phyloP scores from a whole-genome alignment of 768 basidiomycete species.

The Boletus huronensis region DNA sequence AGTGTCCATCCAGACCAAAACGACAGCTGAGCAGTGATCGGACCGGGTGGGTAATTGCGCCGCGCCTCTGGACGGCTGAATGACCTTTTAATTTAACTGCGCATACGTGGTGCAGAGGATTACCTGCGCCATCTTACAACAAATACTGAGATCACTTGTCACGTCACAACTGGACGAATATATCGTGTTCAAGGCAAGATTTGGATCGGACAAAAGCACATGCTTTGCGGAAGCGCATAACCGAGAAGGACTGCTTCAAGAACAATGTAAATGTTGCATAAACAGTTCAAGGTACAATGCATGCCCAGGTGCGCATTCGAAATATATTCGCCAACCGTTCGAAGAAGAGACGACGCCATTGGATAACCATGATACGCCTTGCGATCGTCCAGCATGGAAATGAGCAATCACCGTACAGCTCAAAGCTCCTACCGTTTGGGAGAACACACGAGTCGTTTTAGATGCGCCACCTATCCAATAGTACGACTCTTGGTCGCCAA shows the following conservation, averaged over 20 bases:
- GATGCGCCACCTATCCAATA: neutral
- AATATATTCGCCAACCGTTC: neutral
- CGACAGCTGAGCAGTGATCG: neutral
- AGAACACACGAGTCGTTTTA: neutral
- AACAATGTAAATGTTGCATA: neutral
- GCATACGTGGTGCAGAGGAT: neutral
- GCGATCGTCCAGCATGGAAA: neutral
- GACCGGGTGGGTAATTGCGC: neutral
- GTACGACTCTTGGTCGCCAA: neutral
- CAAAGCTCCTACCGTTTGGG: neutral
- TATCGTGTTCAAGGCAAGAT: neutral
- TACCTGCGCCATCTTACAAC: neutral
- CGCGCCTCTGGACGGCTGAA: neutral
- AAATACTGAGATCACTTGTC: neutral
- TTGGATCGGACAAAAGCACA: neutral
- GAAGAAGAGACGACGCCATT: neutral
- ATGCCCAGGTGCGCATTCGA: neutral
- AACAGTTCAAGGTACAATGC: neutral
- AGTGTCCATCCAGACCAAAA: neutral
- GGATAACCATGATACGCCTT: neutral
- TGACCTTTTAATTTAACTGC: neutral
- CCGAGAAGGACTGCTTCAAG: neutral
- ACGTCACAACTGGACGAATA: neutral
- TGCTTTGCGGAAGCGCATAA: neutral
- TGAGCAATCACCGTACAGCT: neutral